Evolutionary conservation across 495 filamentous ascomycete genomes (phyloP).

Genomic region (Aspergillus sclerotioniger): DNA sequence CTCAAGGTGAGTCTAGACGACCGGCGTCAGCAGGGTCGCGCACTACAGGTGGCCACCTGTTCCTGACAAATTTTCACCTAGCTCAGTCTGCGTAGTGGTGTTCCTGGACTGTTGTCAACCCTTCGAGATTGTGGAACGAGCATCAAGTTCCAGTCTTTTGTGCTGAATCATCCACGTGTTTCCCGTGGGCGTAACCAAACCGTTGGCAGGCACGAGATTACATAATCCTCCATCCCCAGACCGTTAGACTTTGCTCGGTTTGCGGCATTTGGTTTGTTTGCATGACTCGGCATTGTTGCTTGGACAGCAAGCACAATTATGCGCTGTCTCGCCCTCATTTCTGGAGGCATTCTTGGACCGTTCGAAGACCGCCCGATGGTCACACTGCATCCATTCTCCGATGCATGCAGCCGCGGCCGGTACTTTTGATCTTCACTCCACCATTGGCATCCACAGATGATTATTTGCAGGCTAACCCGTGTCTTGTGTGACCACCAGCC

Average conservation of each 20-base stretch:
- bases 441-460: neutral
- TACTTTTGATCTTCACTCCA: neutral
- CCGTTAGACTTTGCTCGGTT: too few relatives aligned
- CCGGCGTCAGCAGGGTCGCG: neutral
- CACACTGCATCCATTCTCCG: neutral
- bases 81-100: neutral
- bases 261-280: neutral
- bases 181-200: too few relatives aligned
- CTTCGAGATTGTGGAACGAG: neutral
- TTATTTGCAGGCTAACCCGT: neutral
- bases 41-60: neutral
- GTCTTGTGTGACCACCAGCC: neutral
- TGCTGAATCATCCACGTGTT: neutral
- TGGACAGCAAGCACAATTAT: neutral
- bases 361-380: neutral
- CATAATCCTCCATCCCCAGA: too few relatives aligned
- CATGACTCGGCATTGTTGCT: neutral
- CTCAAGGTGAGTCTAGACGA: neutral
- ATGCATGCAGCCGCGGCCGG: neutral
- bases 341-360: neutral
- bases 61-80: neutral
- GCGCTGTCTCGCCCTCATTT: neutral
- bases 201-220: neutral
- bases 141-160: neutral
- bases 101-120: neutral